These are phyloP conservation scores for Dryas drummondii DNA, from an alignment of 306 rosid genomes.

Conservation along the genomic window DNA sequence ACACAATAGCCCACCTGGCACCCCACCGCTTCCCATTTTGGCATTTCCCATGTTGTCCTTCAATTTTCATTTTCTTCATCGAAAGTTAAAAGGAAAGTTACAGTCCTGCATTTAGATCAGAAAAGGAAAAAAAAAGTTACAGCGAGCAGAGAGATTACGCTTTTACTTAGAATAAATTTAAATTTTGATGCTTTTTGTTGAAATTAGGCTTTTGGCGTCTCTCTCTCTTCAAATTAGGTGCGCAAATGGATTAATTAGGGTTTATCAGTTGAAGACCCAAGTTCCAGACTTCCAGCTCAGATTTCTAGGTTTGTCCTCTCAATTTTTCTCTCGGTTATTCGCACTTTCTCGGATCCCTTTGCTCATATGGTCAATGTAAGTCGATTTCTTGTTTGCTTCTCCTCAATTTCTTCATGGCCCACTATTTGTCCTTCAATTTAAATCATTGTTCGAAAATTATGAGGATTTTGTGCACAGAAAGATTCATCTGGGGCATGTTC, in stretches of 20 bases:
- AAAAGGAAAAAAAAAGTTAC: too few species aligned
- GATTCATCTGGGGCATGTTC: conserved; percentile 1
- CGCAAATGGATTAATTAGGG: conserved; percentile 26
- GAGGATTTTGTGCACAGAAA: conserved; percentile 12
- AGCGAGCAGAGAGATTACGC: too few species aligned
- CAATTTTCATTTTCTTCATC: background rate
- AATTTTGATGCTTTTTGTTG: background rate
- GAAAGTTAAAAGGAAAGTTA: background rate
- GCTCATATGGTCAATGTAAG: conserved; percentile 35
- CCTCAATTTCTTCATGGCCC: conserved; percentile 20
- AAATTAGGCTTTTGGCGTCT: background rate
- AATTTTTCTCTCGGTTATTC: conserved; percentile 22
- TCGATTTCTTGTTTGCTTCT: conserved; percentile 12
- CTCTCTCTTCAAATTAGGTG: conserved; percentile 18
- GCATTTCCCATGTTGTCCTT: background rate
- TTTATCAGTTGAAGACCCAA: conserved; percentile 25
- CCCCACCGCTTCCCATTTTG: background rate
- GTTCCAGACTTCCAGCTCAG: conserved; percentile 20
- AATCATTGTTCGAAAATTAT: conserved; percentile 6
- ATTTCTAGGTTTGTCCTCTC: conserved; percentile 11
- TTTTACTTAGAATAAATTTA: background rate
- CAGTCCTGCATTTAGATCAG: background rate
- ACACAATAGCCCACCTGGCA: background rate
- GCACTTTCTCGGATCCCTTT: conserved; percentile 13
- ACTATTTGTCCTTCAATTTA: background rate